Base-by-base conservation (phyloP, 768 basidiomycete species). In the Macrolepiota dolichaula region DNA sequence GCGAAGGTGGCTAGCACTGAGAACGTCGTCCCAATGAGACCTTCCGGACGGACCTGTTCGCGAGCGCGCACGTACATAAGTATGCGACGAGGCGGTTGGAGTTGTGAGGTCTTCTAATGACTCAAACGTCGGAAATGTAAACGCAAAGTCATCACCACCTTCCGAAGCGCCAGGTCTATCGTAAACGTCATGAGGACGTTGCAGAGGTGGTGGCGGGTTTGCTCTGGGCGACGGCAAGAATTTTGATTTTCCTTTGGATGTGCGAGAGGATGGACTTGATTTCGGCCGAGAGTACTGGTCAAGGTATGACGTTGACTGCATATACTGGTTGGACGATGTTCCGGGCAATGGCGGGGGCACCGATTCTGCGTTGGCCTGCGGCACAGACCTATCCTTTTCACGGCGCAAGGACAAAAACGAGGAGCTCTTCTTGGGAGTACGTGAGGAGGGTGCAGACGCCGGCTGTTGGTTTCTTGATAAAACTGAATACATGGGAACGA, bases 371-470 rank as follows among this genome's bases (percentile, higher is more conserved):
- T 37, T 6, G 29, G 51, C 2, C 27, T 40, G 40, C 9, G 40
- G 32, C 2, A 32, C 58, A 47, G 63, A 37, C 69, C 77, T 77
- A 61, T 79, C 74, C 68, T 78, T 80, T 71, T 82, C 81, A 62
- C 78, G 78, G 62, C 79, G 74, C 51, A 85, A 73, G 27, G 87
- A 86, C 36, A 85, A 69, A 68, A 85, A 83, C 7, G 87, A 85
- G 22, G 79, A 73, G 65, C 79, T 85, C 71, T 83, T 85, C 62
- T 79, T 77, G 15, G 84, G 81, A 27, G 72, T 71, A 59, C 77
- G 81, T 42, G 78, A 69, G 22, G 76, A 68, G 61, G 72, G 63
- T 57, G 66, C 53, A 64, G 68, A 62, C 55, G 65, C 61, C 51
- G 74, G 70, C 62, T 73, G 71, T 62, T 75, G 75, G 55, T 72